Conservation (phyloP, 139 green algal species). For the Micromonas commoda region DNA sequence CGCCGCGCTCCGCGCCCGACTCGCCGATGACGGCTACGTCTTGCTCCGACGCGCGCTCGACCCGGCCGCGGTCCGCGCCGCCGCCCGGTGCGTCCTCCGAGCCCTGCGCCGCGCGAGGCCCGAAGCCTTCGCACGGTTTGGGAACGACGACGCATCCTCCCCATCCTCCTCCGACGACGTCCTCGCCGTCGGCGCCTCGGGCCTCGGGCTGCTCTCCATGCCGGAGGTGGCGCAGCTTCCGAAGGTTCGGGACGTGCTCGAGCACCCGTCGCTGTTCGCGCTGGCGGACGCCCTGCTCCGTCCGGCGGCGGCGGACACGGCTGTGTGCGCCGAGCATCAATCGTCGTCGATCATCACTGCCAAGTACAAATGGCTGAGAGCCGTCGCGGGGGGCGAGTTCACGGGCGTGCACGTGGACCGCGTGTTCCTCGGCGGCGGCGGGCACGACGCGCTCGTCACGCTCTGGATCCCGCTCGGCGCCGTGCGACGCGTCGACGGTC, state of each 20-base stretch:
- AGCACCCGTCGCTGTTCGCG: slow-evolving; percentile 11
- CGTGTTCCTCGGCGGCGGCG: slow-evolving; percentile 40
- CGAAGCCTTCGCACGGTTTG: neutral
- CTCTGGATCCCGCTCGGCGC: slow-evolving; percentile 19
- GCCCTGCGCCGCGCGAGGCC: neutral
- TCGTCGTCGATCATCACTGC: slow-evolving; percentile 30
- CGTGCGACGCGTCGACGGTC: neutral
- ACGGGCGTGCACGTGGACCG: slow-evolving; percentile 40
- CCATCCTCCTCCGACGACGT: neutral
- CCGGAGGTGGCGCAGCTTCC: slow-evolving; percentile 27
- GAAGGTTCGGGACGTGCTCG: slow-evolving; percentile 18
- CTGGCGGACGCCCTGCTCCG: slow-evolving; percentile 25
- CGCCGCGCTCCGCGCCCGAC: neutral
- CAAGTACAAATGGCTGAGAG: slow-evolving; percentile 41
- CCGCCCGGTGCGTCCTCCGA: neutral
- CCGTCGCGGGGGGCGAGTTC: slow-evolving; percentile 32
- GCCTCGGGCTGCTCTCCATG: slow-evolving; percentile 29
- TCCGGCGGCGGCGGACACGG: too few relatives aligned
- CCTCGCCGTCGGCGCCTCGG: neutral
- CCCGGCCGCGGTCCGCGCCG: neutral
- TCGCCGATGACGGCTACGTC: neutral
- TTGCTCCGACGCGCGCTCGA: neutral
- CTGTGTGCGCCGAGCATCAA: too few relatives aligned
- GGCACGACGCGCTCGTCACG: slow-evolving; percentile 29
- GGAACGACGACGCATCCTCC: neutral